These are phyloP conservation scores for Phaeophleospora eucalypticola DNA, from an alignment of 2,329 filamentous ascomycete genomes.

Conservation along the genomic window DNA sequence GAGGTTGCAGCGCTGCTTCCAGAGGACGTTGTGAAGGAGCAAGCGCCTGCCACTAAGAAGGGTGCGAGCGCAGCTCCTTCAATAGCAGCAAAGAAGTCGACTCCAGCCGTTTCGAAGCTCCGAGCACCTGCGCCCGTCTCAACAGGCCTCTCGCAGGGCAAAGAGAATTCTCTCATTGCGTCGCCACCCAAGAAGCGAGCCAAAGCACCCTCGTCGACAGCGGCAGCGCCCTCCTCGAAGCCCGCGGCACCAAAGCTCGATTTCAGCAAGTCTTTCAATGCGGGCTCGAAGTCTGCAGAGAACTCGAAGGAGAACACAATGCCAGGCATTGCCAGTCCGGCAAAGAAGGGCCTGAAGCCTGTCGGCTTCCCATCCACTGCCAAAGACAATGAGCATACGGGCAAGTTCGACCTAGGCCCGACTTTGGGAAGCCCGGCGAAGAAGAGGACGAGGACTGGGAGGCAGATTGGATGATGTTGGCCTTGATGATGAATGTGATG, in stretches of 20 bases:
- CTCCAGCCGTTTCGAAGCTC: conserved; percentile 17
- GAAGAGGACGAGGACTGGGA: conserved; percentile 19
- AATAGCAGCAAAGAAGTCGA: conserved; percentile 14
- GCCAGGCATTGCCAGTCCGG: conserved; percentile 23
- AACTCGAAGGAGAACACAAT: conserved; percentile 6
- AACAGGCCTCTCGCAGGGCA: conserved; percentile 16
- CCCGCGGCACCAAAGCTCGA: conserved; percentile 26
- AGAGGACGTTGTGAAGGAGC: not conserved
- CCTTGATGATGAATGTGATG: too few species aligned
- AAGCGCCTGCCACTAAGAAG: conserved; percentile 1
- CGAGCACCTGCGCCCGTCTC: conserved; percentile 18
- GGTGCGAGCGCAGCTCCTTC: conserved; percentile 1
- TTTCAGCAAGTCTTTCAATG: conserved; percentile 14
- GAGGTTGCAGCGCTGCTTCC: conserved; percentile 5
- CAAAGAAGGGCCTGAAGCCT: conserved; percentile 31
- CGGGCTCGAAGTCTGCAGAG: conserved; percentile 7
- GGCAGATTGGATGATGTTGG: conserved; percentile 2
- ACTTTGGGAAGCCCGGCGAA: conserved; percentile 26
- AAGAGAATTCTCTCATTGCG: conserved; percentile 26
- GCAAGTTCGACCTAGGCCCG: conserved; percentile 6
- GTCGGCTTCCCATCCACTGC: conserved; percentile 2
- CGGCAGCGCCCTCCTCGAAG: conserved; percentile 7
- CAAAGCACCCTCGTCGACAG: conserved; percentile 4
- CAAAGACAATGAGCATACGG: not conserved
- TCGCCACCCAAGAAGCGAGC: conserved; percentile 30